These are phyloP conservation scores for Aspergillus taichungensis DNA, from an alignment of 495 filamentous ascomycete species.

Conservation along the genomic window DNA sequence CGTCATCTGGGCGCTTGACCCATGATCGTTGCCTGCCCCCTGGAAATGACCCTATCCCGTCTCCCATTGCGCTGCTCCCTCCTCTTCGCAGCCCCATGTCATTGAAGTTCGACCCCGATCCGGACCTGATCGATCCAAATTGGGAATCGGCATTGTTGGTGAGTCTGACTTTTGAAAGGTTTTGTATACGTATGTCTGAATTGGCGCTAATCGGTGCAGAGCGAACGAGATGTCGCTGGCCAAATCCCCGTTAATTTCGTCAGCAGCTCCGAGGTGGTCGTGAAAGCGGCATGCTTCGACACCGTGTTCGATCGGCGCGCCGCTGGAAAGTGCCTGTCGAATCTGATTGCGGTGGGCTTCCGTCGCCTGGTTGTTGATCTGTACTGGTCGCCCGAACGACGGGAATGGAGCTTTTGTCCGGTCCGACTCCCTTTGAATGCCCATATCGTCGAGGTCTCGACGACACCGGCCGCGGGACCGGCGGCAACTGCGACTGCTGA, in stretches of 20 bases:
- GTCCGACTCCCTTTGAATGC: slow-evolving; percentile 26
- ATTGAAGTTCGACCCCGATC: slow-evolving; percentile 24
- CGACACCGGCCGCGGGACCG: slow-evolving; percentile 12
- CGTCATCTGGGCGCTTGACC: no score
- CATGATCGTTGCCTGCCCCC: not conserved
- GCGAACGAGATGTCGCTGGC: slow-evolving; percentile 52
- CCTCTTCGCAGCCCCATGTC: slow-evolving; percentile 21
- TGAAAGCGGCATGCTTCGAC: slow-evolving; percentile 52
- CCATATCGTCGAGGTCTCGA: slow-evolving; percentile 17
- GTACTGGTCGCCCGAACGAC: slow-evolving; percentile 50
- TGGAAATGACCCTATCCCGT: not conserved
- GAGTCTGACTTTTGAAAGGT: slow-evolving; percentile 1
- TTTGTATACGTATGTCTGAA: not conserved
- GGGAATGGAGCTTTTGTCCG: slow-evolving; percentile 53
- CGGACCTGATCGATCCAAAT: slow-evolving; percentile 23
- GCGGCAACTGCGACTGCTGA: slow-evolving; percentile 18
- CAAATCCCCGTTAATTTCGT: slow-evolving; percentile 56
- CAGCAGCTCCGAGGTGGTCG: slow-evolving; percentile 43
- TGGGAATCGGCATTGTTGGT: slow-evolving; percentile 32
- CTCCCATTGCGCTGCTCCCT: slow-evolving; percentile 1
- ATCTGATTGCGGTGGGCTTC: slow-evolving; percentile 51
- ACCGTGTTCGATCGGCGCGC: slow-evolving; percentile 37
- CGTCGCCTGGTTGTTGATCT: slow-evolving; percentile 51
- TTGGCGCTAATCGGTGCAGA: slow-evolving; percentile 24
- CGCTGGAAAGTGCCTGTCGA: slow-evolving; percentile 48